phyloP scores from a whole-genome alignment of 148 eudicot genomes.

The Linanthus parryae region DNA sequence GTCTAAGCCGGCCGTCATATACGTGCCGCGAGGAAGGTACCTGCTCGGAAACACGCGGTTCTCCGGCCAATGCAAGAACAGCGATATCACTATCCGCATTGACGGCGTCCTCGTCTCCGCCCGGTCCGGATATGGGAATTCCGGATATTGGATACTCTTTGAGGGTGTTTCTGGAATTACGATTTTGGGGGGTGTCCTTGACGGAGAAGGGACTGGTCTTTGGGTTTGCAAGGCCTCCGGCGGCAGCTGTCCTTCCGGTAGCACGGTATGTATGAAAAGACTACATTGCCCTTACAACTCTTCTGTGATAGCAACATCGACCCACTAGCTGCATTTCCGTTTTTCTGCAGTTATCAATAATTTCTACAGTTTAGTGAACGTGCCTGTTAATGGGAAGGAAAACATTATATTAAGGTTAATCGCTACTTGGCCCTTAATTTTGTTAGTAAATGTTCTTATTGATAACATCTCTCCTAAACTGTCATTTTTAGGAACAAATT shows the following conservation, averaged over 20 bases:
- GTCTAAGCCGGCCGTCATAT: conserved; percentile 9
- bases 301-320: too few relatives aligned
- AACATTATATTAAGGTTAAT: too few relatives aligned
- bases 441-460: too few relatives aligned
- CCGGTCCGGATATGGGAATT: conserved; percentile 20
- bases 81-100: conserved; percentile 17
- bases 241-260: conserved; percentile 30
- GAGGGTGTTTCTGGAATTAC: conserved; percentile 25
- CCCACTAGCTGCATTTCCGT: too few relatives aligned
- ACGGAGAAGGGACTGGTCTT: conserved; percentile 28
- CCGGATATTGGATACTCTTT: conserved; percentile 26
- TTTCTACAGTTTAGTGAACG: too few relatives aligned
- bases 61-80: conserved; percentile 20
- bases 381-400: too few relatives aligned
- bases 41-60: too few relatives aligned
- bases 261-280: conserved; percentile 20
- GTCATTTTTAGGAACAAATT: too few relatives aligned
- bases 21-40: conserved; percentile 28
- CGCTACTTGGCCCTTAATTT: too few relatives aligned
- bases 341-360: too few relatives aligned
- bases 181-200: conserved; percentile 33
- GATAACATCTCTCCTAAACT: too few relatives aligned
- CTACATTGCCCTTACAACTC: neutral
- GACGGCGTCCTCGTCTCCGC: conserved; percentile 37
- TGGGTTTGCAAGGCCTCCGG: conserved; percentile 36